Evolutionary conservation across 345 rosid species (phyloP).

Genomic region (Citropsis articulata): DNA sequence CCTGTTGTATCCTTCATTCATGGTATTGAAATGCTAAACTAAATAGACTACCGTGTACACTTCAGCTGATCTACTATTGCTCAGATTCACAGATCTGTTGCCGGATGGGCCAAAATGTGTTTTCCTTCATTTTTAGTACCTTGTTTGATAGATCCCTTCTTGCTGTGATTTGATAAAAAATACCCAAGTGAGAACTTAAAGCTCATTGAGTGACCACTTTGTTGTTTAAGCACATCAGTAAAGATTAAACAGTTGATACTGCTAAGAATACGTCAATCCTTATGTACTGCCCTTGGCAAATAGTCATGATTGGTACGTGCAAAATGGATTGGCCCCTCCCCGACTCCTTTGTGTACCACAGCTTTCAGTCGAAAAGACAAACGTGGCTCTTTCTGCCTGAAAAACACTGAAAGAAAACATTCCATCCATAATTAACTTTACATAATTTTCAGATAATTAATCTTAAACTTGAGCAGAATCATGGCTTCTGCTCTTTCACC

Average conservation of each 20-base stretch:
- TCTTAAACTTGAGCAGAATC: conserved; percentile 10
- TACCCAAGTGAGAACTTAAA: not conserved
- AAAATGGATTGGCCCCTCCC: not conserved
- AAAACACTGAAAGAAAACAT: not conserved
- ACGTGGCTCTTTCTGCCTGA: not conserved
- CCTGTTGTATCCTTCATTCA: not conserved
- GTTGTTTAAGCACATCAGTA: not conserved
- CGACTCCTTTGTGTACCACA: not conserved
- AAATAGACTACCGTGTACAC: not conserved
- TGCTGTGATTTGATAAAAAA: not conserved
- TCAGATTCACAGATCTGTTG: not conserved
- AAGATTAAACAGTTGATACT: not conserved
- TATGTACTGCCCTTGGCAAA: not conserved
- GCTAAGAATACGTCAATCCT: not conserved
- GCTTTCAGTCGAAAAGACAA: not conserved
- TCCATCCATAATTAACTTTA: conserved; percentile 7
- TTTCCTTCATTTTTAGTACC: not conserved
- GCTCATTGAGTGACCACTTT: not conserved
- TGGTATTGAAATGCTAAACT: not conserved
- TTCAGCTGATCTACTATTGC: not conserved
- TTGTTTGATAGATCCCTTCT: not conserved
- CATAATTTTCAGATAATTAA: conserved; percentile 8
- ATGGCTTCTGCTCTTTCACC: conserved; percentile 14
- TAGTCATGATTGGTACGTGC: not conserved
- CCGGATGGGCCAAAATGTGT: not conserved